phyloP scores from a whole-genome alignment of 768 basidiomycete genomes.

The Pholiota microspora region DNA sequence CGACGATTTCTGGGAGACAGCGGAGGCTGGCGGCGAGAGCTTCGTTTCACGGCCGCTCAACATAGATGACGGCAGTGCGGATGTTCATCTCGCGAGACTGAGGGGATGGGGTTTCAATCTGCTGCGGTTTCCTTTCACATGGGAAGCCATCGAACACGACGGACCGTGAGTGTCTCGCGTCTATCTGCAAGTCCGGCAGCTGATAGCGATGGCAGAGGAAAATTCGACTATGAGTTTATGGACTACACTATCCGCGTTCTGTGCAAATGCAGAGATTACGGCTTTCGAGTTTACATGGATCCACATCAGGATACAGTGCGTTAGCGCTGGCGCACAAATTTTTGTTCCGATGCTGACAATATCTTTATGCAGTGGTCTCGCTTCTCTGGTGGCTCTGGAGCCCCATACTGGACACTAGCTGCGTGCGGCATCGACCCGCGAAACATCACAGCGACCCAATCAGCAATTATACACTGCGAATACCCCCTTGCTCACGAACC shows the following conservation, averaged over 20 bases:
- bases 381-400: slow-evolving; percentile 92
- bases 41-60: slow-evolving; percentile 81
- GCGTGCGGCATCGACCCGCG: slow-evolving; percentile 90
- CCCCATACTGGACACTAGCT: slow-evolving; percentile 89
- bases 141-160: slow-evolving; percentile 92
- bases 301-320: slow-evolving; percentile 94
- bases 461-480: slow-evolving; percentile 87
- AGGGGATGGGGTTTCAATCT: slow-evolving; percentile 93
- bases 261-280: slow-evolving; percentile 88
- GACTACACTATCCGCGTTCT: slow-evolving; percentile 87
- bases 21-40: slow-evolving; percentile 52
- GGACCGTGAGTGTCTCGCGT: slow-evolving; percentile 78
- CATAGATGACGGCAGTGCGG: slow-evolving; percentile 81
- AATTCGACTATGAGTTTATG: slow-evolving; percentile 89
- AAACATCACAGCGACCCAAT: slow-evolving; percentile 81
- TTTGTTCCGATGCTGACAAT: background rate
- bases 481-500: slow-evolving; percentile 65
- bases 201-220: slow-evolving; percentile 50
- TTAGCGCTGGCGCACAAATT: too few relatives aligned
- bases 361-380: slow-evolving; percentile 78
- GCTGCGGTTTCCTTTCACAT: slow-evolving; percentile 82
- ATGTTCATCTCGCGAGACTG: slow-evolving; percentile 83
- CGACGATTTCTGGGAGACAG: slow-evolving; percentile 81
- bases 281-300: slow-evolving; percentile 90
- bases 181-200: background rate